Evolutionary conservation across 345 rosid species (phyloP), one percentile per base, ranked within the genome.

Genomic region (Ailanthus altissimus): DNA sequence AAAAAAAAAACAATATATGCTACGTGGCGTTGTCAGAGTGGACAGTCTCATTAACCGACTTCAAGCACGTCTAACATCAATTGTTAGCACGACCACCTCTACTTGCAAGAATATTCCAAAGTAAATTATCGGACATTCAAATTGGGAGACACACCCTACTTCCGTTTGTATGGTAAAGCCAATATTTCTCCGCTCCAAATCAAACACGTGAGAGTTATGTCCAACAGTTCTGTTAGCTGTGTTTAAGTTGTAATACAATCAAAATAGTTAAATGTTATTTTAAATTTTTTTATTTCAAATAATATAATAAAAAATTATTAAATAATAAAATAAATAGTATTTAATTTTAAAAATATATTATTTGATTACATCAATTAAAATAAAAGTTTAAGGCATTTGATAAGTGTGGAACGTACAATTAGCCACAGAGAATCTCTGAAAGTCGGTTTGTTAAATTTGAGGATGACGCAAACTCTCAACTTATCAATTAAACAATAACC

Each of bases 21-120:
- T 9, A 71, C 75, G 75, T 71, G 75, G 50, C 46, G 42, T 6
- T 21, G 36, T 20, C 20, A n/a, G n/a, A 71, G 28, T 56, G 64
- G 63, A 53, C 50, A 53, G 75, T 13, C 8, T 36, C 45, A 28
- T 11, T 8, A 11, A 53, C 74, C 32, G 62, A 38, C 74, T 53
- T 54, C 5, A 20, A 70, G 14, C 3, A 21, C 16, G n/a, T 67
- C 67, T 14, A 26, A 36, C 12, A 3, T 8, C 0, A 18, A 32
- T 32, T 18, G 38, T 62, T 62, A 0, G 47, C 50, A 5, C 15
- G 49, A 15, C 53, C n/a, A 7, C 45, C 64, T 57, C 64, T n/a
- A 49, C 64, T 69, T 25, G 47, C 14, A 5, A 46, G 78, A 42
- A 79, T 60, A 67, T 60, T 75, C 79, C 73, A n/a, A 49, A 53